Evolutionary conservation across 805 yeast species (phyloP).

Genomic region (Kodamaea laetipori): DNA sequence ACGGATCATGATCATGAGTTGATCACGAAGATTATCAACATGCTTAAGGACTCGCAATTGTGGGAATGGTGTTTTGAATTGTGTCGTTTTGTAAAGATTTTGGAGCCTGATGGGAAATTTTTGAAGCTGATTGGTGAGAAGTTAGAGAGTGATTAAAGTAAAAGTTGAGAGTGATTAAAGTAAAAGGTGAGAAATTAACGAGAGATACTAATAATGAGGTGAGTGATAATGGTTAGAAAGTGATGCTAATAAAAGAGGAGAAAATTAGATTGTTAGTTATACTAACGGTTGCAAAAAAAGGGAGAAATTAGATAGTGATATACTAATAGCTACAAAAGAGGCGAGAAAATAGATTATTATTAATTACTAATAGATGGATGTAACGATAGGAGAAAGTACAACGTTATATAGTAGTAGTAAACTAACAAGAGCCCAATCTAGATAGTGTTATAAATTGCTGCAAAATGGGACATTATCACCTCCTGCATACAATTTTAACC

Average conservation of each 20-base stretch:
- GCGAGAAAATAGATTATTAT: neutral
- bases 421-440: too few species aligned
- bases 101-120: conserved; percentile 32
- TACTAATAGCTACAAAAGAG: too few species aligned
- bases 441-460: neutral
- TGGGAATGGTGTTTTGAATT: conserved; percentile 59
- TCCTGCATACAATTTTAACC: conserved; percentile 14
- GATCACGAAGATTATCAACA: conserved; percentile 45
- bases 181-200: too few species aligned
- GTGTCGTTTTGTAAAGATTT: conserved; percentile 53
- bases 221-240: too few species aligned
- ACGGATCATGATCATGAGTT: conserved; percentile 40
- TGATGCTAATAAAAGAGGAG: too few species aligned
- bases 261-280: too few species aligned
- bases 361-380: neutral
- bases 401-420: too few species aligned
- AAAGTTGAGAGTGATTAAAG: too few species aligned
- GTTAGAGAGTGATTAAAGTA: neutral
- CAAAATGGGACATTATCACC: conserved; percentile 1
- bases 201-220: too few species aligned
- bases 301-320: too few species aligned
- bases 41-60: conserved; percentile 41
- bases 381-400: too few species aligned
- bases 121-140: conserved; percentile 1
- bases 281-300: too few species aligned